Evolutionary conservation across 495 filamentous ascomycete genomes (phyloP).

Genomic region (Hyphodiscus hymeniophilus): DNA sequence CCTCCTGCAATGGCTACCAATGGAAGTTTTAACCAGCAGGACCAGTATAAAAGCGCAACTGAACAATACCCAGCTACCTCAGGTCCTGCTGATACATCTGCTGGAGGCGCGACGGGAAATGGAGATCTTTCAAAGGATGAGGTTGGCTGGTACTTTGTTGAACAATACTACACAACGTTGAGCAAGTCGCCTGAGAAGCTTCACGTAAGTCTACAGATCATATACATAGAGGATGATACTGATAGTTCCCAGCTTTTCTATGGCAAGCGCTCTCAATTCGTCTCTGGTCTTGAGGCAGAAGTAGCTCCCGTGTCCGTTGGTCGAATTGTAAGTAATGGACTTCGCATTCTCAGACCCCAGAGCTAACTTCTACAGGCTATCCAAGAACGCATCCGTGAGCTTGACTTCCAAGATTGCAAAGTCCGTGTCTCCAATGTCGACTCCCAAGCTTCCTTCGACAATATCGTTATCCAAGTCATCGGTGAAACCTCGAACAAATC

Average conservation of each 20-base stretch:
- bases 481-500: constrained; percentile 94
- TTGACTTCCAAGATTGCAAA: constrained; percentile 96
- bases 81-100: constrained; percentile 15
- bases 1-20: constrained; percentile 23
- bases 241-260: constrained; percentile 58
- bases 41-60: constrained; percentile 21
- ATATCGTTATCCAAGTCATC: constrained; percentile 95
- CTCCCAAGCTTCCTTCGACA: constrained; percentile 82
- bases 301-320: constrained; percentile 75
- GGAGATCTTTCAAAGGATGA: constrained; percentile 33
- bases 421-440: constrained; percentile 97
- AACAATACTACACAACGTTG: constrained; percentile 97
- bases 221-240: constrained; percentile 8
- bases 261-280: constrained; percentile 71
- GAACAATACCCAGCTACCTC: constrained; percentile 23
- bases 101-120: constrained; percentile 19
- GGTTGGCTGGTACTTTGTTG: constrained; percentile 98
- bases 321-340: constrained; percentile 56
- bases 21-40: constrained; percentile 24
- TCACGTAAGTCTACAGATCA: constrained; percentile 49
- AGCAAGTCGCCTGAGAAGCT: constrained; percentile 91
- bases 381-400: constrained; percentile 82
- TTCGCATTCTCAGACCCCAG: not conserved
- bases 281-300: constrained; percentile 81
- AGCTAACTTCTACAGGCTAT: constrained; percentile 54